These are phyloP conservation scores for Amylocystis lapponica DNA, from an alignment of 768 basidiomycete genomes.

Conservation along the genomic window DNA sequence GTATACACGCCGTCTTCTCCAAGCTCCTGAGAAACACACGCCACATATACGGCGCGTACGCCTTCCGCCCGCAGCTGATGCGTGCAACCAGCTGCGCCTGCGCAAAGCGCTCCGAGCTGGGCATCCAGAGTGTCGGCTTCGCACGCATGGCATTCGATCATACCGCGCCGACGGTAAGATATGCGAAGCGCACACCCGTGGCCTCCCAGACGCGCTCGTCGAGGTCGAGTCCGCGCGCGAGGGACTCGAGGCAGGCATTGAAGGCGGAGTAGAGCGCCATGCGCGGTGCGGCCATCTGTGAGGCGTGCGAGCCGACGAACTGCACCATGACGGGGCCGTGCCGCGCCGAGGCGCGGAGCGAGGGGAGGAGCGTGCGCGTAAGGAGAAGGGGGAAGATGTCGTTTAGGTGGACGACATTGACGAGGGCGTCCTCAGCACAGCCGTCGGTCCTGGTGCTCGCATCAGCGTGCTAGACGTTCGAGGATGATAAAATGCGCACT, in stretches of 20 bases:
- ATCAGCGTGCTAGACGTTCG: not conserved
- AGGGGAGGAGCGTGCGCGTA: conserved; percentile 21
- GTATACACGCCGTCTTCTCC: no score
- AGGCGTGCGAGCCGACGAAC: conserved; percentile 18
- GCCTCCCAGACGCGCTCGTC: conserved; percentile 16
- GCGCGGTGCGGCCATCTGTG: conserved; percentile 13
- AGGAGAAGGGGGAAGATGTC: conserved; percentile 20
- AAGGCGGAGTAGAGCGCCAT: conserved; percentile 17
- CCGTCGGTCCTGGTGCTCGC: conserved; percentile 15
- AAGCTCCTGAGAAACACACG: conserved; percentile 17
- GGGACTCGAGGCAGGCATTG: conserved; percentile 17
- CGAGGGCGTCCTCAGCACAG: conserved; percentile 10
- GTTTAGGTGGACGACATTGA: conserved; percentile 14
- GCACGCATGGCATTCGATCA: conserved; percentile 6
- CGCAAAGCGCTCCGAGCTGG: conserved; percentile 14
- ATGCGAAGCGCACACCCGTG: conserved; percentile 11
- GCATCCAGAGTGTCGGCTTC: conserved; percentile 5
- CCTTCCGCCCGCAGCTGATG: conserved; percentile 16
- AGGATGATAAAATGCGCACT: conserved; percentile 9
- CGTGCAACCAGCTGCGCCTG: conserved; percentile 8
- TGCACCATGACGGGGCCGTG: conserved; percentile 17
- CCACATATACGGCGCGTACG: conserved; percentile 12
- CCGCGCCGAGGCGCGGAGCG: conserved; percentile 14
- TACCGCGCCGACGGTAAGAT: conserved; percentile 19
- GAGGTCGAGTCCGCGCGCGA: conserved; percentile 12